Evolutionary conservation across 768 basidiomycete genomes (phyloP).

Genomic region (Podaxis carcinomalis): DNA sequence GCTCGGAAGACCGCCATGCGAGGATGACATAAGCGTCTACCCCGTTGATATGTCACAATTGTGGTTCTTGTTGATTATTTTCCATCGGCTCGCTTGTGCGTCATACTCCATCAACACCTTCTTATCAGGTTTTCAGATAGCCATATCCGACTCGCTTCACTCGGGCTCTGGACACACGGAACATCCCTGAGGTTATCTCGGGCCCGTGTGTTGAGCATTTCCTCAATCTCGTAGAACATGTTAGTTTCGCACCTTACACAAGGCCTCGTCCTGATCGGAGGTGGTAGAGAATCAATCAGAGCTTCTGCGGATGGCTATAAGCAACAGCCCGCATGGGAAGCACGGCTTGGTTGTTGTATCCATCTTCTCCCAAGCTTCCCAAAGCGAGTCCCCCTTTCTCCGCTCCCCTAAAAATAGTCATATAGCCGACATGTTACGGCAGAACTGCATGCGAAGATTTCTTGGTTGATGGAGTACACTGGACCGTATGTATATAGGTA

Average conservation of each 20-base stretch:
- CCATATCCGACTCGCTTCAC: not conserved
- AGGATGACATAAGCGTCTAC: not conserved
- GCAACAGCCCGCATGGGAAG: constrained; percentile 1
- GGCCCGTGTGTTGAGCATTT: not conserved
- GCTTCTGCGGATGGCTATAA: not conserved
- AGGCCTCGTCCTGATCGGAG: not conserved
- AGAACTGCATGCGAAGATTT: not conserved
- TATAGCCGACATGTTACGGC: constrained; percentile 1
- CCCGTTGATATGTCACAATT: not conserved
- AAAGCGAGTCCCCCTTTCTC: not conserved
- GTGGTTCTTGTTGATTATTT: not conserved
- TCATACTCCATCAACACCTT: not conserved
- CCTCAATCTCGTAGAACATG: not conserved
- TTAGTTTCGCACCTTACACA: not conserved
- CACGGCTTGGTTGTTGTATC: not conserved
- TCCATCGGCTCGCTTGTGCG: not conserved
- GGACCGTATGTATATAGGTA: not conserved
- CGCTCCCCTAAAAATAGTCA: not conserved
- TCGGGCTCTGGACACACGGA: not conserved
- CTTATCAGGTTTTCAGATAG: not conserved
- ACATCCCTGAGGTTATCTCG: not conserved
- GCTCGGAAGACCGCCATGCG: not conserved
- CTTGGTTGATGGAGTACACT: not conserved
- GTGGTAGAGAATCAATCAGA: not conserved
- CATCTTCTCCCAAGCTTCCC: not conserved